These are phyloP conservation scores for Kodamaea fungicola DNA, from an alignment of 1,139 yeast species.

Conservation along the genomic window DNA sequence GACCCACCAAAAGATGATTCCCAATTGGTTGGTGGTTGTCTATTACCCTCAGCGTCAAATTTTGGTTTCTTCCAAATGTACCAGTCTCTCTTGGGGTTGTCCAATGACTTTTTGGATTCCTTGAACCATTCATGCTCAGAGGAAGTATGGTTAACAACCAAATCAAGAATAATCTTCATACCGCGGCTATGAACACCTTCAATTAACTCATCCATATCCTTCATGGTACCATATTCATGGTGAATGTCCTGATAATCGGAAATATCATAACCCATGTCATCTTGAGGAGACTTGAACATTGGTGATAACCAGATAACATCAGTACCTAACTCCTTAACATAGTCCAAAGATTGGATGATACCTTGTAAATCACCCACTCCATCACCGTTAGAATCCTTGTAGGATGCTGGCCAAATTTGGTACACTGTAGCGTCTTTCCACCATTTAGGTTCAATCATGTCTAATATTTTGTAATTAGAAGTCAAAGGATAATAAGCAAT, in stretches of 20 bases:
- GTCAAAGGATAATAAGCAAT: no score
- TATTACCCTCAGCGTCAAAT: slow-evolving; percentile 42
- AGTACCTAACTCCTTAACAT: slow-evolving; percentile 49
- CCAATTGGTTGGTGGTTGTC: slow-evolving; percentile 59
- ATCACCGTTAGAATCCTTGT: slow-evolving; percentile 55
- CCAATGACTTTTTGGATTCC: slow-evolving; percentile 49
- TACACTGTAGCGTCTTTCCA: slow-evolving; percentile 57
- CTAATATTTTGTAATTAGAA: background rate
- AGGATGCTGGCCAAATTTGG: slow-evolving; percentile 59
- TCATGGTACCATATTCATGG: slow-evolving; percentile 50
- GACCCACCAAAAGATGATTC: slow-evolving; percentile 47
- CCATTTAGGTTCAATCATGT: slow-evolving; percentile 28
- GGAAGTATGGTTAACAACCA: slow-evolving; percentile 59
- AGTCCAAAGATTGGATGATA: slow-evolving; percentile 48
- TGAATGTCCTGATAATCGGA: slow-evolving; percentile 50
- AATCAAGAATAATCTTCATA: slow-evolving; percentile 50
- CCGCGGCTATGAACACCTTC: slow-evolving; percentile 47
- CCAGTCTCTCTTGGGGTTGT: slow-evolving; percentile 61
- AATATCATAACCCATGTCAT: slow-evolving; percentile 64
- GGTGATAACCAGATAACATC: slow-evolving; percentile 58
- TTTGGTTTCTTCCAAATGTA: slow-evolving; percentile 53
- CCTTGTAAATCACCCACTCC: slow-evolving; percentile 58
- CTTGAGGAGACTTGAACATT: slow-evolving; percentile 55
- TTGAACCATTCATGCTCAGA: slow-evolving; percentile 55
- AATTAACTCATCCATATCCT: slow-evolving; percentile 48